Base-by-base conservation (phyloP, 2,329 filamentous ascomycete species). In the Hypoxylon sp. region DNA sequence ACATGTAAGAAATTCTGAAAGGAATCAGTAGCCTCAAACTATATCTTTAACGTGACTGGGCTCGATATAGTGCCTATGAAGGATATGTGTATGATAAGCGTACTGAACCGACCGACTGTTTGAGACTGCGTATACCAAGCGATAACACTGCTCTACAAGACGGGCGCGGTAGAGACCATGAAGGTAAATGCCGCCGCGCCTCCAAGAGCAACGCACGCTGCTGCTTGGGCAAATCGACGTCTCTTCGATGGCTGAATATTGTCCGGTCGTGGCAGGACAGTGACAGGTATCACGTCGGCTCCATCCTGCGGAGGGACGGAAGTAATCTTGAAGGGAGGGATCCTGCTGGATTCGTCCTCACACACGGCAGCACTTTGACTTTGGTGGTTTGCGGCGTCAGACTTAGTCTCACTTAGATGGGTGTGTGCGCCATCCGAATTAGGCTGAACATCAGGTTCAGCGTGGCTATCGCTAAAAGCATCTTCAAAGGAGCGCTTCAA, bases 201-300 rank as follows among this genome's bases (percentile, higher is more conserved):
- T 25, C 77, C 77, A 3, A 78, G 63, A 17, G 75, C 76, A 10
- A 77, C 72, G 63, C 69, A 78, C 37, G 76, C 77, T 13, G 75
- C 76, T 50, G 75, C 74, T 60, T 78, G 73, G 17, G 74, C 75
- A 25, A 78, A 58, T 17, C 77, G 75, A n/a, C 75, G 73, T 50
- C 71, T 73, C 70, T 79, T 79, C 10, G 74, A 68, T 27, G 77
- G 76, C 20, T 74, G 72, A 17, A 46, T 10, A 44, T 59, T 55
- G 50, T 55, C 49, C 31, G 37, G 27, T 22, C 66, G 62, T 13
- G 33, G 17, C 22, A 66, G 40, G 25, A 66, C 6, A n/a, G 55
- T n/a, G 35, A 40, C 22, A 25, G 62, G 51, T 3, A 27, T 48
- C n/a, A 25, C 37, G 33, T 37, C 33, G 2, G 6, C 8, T 31